A percentile compares a stretch with the other conserved stretches of the same genome.
Conservation (phyloP, 2,329 filamentous ascomycete genomes). For the Sporothrix inflata region DNA sequence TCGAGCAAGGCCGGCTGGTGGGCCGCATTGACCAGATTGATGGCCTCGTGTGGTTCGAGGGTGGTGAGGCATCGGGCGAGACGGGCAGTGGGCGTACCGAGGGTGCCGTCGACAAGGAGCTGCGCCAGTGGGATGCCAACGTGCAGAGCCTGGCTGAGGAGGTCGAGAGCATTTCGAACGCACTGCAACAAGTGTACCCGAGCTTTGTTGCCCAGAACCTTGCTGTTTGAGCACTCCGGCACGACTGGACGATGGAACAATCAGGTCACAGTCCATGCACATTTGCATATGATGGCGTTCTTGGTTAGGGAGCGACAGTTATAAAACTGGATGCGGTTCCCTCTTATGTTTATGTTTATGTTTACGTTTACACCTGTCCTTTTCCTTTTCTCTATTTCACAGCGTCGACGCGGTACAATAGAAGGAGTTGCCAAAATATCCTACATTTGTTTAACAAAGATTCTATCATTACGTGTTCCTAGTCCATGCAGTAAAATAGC, state of each 20-base stretch:
- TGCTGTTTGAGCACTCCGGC: not conserved
- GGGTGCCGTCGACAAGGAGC: slow-evolving; percentile 66
- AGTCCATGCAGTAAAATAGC: not conserved
- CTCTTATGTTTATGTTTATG: not conserved
- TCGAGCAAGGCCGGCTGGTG: slow-evolving; percentile 86
- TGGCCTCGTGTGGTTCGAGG: slow-evolving; percentile 83
- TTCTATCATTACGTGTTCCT: not conserved
- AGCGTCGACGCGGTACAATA: not conserved
- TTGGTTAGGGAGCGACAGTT: not conserved
- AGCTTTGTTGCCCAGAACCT: slow-evolving; percentile 39
- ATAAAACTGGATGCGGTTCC: not conserved
- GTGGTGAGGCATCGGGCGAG: slow-evolving; percentile 68
- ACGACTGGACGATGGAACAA: not conserved
- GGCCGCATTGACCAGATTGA: slow-evolving; percentile 96
- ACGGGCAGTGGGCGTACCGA: slow-evolving; percentile 69
- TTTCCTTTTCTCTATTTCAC: not conserved
- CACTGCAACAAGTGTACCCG: slow-evolving; percentile 80
- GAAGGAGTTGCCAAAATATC: not conserved
- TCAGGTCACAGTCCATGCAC: not conserved
- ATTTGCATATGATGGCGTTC: slow-evolving; percentile 5
- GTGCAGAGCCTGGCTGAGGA: slow-evolving; percentile 79
- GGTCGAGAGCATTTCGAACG: slow-evolving; percentile 82
- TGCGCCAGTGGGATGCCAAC: slow-evolving; percentile 86
- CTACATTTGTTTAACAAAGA: not conserved
- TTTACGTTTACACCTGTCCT: not conserved